A percentile compares a stretch with the other conserved stretches of the same genome.
These are phyloP conservation scores for Silene uniflora DNA, from an alignment of 148 eudicot genomes.

Conservation along the genomic window DNA sequence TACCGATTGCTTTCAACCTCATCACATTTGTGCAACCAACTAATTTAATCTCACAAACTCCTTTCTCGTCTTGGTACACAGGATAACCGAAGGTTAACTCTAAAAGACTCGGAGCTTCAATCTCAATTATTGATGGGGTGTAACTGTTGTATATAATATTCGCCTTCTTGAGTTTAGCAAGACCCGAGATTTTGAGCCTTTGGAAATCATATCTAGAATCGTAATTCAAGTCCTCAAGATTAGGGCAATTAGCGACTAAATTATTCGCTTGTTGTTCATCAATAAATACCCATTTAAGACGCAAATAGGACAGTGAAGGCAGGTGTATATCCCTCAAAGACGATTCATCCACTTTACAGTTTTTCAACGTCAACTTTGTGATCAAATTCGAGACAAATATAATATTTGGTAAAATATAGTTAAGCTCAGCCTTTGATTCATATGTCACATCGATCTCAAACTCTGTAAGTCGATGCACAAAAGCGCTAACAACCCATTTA, in stretches of 20 bases:
- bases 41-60: background rate
- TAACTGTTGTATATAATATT: background rate
- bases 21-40: background rate
- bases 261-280: background rate
- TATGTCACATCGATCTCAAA: background rate
- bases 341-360: slow-evolving; percentile 2
- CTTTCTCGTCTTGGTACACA: background rate
- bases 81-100: background rate
- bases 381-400: background rate
- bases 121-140: background rate
- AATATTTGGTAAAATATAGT: slow-evolving; percentile 12
- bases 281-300: background rate
- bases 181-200: background rate
- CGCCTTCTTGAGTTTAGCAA: too few species aligned
- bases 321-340: background rate
- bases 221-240: background rate
- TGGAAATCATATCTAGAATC: background rate
- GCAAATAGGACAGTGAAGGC: background rate
- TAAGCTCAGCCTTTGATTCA: background rate
- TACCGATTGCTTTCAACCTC: background rate
- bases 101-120: background rate
- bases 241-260: background rate
- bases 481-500: slow-evolving; percentile 12
- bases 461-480: background rate
- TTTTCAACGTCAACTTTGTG: too few species aligned